Conservation (phyloP, 495 filamentous ascomycete genomes). For the Penicillium turbatum region DNA sequence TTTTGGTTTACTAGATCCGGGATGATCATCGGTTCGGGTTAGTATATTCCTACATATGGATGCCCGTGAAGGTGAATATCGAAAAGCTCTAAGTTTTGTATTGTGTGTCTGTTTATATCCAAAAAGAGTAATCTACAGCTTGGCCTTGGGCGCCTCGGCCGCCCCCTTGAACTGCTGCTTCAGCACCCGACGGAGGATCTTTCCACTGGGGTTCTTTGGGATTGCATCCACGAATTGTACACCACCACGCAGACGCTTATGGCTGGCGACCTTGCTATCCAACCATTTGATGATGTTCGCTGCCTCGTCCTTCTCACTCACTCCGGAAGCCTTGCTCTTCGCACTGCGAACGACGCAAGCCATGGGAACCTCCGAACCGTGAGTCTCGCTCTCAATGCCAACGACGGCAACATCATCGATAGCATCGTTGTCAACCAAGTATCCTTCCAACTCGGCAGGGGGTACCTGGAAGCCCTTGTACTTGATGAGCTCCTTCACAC, state of each 20-base stretch:
- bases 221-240: constrained; percentile 76
- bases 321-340: constrained; percentile 50
- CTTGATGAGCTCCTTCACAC: constrained; percentile 90
- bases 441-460: constrained; percentile 82
- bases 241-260: constrained; percentile 80
- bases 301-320: constrained; percentile 49
- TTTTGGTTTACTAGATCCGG: too few species aligned
- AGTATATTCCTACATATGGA: background rate
- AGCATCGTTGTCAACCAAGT: constrained; percentile 65
- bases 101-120: background rate
- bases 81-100: background rate
- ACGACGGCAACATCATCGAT: constrained; percentile 83
- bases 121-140: constrained; percentile 27
- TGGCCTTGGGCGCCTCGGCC: constrained; percentile 36
- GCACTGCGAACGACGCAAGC: constrained; percentile 68
- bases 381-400: constrained; percentile 64
- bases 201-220: constrained; percentile 82
- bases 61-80: background rate
- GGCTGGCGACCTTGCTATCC: constrained; percentile 55
- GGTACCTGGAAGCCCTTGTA: constrained; percentile 86
- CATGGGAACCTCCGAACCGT: constrained; percentile 76
- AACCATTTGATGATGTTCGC: constrained; percentile 62
- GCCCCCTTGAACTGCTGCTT: constrained; percentile 51
- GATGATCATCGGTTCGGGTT: too few species aligned
- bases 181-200: constrained; percentile 75